Conservation (phyloP, 2,329 filamentous ascomycete genomes). For the Aspergillus felis region DNA sequence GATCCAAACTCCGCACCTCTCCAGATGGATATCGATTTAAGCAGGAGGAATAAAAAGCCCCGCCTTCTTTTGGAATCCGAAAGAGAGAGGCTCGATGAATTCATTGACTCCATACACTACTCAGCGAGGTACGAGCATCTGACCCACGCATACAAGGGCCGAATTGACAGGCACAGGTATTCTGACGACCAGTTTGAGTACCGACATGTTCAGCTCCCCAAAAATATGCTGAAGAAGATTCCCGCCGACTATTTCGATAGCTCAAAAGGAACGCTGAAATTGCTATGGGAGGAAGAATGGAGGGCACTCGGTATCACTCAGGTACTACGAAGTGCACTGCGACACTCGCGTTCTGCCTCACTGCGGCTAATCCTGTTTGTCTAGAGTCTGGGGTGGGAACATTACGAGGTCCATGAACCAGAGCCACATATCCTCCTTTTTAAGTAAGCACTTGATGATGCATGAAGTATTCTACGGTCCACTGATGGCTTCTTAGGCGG, state of each 20-base stretch:
- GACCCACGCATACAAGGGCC: constrained; percentile 4
- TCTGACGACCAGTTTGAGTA: constrained; percentile 92
- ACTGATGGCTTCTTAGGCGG: constrained; percentile 52
- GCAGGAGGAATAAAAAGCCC: constrained; percentile 80
- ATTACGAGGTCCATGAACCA: constrained; percentile 98
- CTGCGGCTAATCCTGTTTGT: constrained; percentile 2
- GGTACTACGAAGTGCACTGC: constrained; percentile 51
- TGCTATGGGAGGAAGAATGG: constrained; percentile 99
- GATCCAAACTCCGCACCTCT: constrained; percentile 7
- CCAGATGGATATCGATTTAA: constrained; percentile 64
- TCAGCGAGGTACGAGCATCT: constrained; percentile 67
- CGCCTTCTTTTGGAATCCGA: constrained; percentile 76
- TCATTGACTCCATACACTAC: constrained; percentile 91
- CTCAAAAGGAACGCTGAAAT: constrained; percentile 84
- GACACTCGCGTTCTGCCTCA: background rate
- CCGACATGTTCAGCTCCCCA: constrained; percentile 94
- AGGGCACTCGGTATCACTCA: constrained; percentile 94
- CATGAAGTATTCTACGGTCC: constrained; percentile 19
- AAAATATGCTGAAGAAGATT: constrained; percentile 96
- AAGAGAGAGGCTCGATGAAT: constrained; percentile 81
- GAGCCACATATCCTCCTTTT: constrained; percentile 98
- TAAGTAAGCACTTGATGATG: constrained; percentile 66
- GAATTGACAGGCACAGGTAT: constrained; percentile 59
- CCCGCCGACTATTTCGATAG: constrained; percentile 92
- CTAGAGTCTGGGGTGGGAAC: constrained; percentile 96